Base-by-base conservation (phyloP, 1,284 basidiomycete genomes). In the Leccinum griseonigrum region DNA sequence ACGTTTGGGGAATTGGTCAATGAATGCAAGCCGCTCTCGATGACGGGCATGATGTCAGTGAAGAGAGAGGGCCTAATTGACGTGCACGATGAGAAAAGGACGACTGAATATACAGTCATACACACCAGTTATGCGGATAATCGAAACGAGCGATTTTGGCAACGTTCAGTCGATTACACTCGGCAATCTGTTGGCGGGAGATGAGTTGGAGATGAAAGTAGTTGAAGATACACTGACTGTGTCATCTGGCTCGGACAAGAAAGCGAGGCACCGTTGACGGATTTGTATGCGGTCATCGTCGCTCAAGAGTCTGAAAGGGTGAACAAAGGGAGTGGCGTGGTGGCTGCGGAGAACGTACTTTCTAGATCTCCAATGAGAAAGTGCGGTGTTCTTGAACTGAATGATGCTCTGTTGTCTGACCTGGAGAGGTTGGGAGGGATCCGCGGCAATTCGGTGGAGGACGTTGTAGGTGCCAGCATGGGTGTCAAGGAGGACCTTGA, bases 351-450 rank as follows among this genome's bases (percentile, higher is more conserved):
- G 11, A 31, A 63, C 82, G 67, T 66, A 90, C 91, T 85, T 90
- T 75, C 86, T 77, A 31, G 87, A 87, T 69, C 81, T 80, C 91
- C 91, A 93, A 67, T 88, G 85, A 57, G 75, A 75, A 4, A 85
- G 69, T 6, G 85, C 87, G 2, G 80, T 78, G 65, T 93, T 93
- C 74, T 93, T 93, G 75, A 92, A 89, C 68, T 92, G 91, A 60
- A 93, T 91, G 65, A 92, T 91, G 48, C 87, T 83, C 69, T 89
- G 87, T 68, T 90, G 85, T 50, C 91, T 85, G 54, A 91, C 81
- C n/a, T 76, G 76, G 31, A 90, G 71, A 16, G 88, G 85, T 16
- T 87, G 72, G 1, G 79, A 74, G 65, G 75, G 77, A 67, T 85
- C 81, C 36, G 83, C 77, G 32, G 90, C 87, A 71, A 93, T 91